Base-by-base conservation (phyloP, 768 basidiomycete species). In the Clitopilus passeckerianus region DNA sequence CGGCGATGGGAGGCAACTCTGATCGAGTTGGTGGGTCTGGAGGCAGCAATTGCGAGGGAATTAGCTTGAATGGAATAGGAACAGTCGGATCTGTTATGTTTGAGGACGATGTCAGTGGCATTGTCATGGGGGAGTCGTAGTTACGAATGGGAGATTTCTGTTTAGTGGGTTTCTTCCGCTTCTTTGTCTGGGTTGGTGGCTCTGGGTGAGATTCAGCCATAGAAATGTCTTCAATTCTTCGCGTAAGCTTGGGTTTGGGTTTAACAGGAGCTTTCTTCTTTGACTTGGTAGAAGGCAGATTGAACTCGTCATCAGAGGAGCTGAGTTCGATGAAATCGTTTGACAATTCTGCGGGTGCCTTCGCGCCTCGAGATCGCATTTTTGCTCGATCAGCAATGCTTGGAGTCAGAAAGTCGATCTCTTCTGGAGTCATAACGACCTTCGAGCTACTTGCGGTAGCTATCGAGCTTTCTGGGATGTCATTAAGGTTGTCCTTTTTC, bases 311-410 rank as follows among this genome's bases (percentile, higher is more conserved):
- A 3, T 76, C 73, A 35, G 80, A 80, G 6, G 77, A 78, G 22
- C 68, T 70, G 16, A 82, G 64, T 61, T 82, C 81, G 10, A 83
- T 80, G 2, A 81, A 65, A 10, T 80, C 77, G 41, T 34, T 59
- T 35, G 62, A 37, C 52, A 54, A 44, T 53, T 34, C 24, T 24
- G 44, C 54, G 27, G 58, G 35, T 1, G 54, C 46, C 46, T 70
- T 74, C 7, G 72, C 57, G 20, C 68, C 74, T 22, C 83, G 71
- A 58, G 79, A 74, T 16, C 84, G 82, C 69, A 75, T 82, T 64
- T 85, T 85, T 54, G 84, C 80, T 16, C 84, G 76, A 43, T 86
- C 84, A n/a, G 84, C 83, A 23, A 84, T 83, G 61, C 69, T 78
- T 44, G 73, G 64, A 5, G 67, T 64, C 50, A 63, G 66, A 14